Evolutionary conservation across 192 early-diverging fungal genomes (phyloP).

Genomic region (Backusella mclennaniae): DNA sequence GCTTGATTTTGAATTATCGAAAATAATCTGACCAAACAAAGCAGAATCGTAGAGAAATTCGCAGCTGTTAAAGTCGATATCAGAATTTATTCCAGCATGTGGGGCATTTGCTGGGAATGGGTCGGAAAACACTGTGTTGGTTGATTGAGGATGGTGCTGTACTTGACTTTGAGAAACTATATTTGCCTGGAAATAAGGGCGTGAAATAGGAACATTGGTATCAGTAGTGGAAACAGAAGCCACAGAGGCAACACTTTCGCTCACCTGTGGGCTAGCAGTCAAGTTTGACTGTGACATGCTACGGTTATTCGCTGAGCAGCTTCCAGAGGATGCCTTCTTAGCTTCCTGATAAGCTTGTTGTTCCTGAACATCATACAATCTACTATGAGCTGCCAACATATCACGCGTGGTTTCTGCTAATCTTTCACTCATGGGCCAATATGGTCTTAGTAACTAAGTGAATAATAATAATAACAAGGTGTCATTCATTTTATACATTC

Average conservation of each 20-base stretch:
- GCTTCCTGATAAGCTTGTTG: constrained; percentile 1
- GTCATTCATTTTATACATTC: not conserved
- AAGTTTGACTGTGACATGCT: not conserved
- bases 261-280: constrained; percentile 4
- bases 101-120: not conserved
- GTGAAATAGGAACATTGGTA: not conserved
- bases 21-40: constrained; percentile 35
- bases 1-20: constrained; percentile 16
- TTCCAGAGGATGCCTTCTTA: not conserved
- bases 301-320: not conserved
- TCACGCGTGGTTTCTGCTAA: constrained; percentile 23
- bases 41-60: constrained; percentile 26
- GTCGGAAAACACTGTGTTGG: not conserved
- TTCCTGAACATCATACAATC: constrained; percentile 20
- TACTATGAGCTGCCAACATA: constrained; percentile 19
- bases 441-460: constrained; percentile 16
- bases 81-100: not conserved
- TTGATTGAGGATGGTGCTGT: not conserved
- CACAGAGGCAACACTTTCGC: constrained; percentile 1
- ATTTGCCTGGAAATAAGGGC: not conserved
- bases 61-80: constrained; percentile 29
- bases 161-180: not conserved
- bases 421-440: constrained; percentile 32
- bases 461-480: not conserved
- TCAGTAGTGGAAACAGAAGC: constrained; percentile 4